Conservation (phyloP, 345 rosid species). For the Salix koriyanagi region DNA sequence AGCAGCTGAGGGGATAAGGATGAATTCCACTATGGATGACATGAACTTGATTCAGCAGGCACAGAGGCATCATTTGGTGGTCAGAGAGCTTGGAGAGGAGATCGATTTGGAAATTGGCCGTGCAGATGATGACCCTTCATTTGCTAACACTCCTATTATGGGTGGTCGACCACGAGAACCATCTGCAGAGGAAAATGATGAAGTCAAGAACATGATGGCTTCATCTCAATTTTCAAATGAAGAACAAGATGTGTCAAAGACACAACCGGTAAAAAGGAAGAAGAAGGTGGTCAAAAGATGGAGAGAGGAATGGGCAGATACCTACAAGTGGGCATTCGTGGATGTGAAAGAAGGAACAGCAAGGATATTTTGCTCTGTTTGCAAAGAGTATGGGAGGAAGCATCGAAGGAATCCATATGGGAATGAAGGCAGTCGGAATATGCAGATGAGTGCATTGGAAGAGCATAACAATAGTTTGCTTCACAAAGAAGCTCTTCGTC, state of each 20-base stretch:
- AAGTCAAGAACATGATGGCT: slow-evolving; percentile 71
- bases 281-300: slow-evolving; percentile 97
- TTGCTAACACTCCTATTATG: slow-evolving; percentile 67
- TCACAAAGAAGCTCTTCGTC: slow-evolving; percentile 98
- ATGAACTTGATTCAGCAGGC: slow-evolving; percentile 96
- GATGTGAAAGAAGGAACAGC: slow-evolving; percentile 97
- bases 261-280: slow-evolving; percentile 72
- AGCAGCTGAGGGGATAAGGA: slow-evolving; percentile 67
- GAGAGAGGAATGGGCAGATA: slow-evolving; percentile 99
- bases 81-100: slow-evolving; percentile 90
- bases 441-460: slow-evolving; percentile 99
- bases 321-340: slow-evolving; percentile 99
- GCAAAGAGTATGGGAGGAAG: slow-evolving; percentile 95
- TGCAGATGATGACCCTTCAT: slow-evolving; percentile 83
- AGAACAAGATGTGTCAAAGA: slow-evolving; percentile 69
- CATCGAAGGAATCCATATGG: slow-evolving; percentile 98
- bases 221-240: slow-evolving; percentile 60
- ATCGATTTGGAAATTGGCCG: slow-evolving; percentile 97
- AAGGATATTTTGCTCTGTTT: slow-evolving; percentile 93
- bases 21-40: slow-evolving; percentile 94
- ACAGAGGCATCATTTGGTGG: slow-evolving; percentile 91
- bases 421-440: slow-evolving; percentile 96
- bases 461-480: slow-evolving; percentile 98
- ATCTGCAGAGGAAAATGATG: slow-evolving; percentile 75
- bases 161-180: slow-evolving; percentile 62